Conservation (phyloP, 371 early-diverging fungal genomes). For the Rhizopus sp. region DNA sequence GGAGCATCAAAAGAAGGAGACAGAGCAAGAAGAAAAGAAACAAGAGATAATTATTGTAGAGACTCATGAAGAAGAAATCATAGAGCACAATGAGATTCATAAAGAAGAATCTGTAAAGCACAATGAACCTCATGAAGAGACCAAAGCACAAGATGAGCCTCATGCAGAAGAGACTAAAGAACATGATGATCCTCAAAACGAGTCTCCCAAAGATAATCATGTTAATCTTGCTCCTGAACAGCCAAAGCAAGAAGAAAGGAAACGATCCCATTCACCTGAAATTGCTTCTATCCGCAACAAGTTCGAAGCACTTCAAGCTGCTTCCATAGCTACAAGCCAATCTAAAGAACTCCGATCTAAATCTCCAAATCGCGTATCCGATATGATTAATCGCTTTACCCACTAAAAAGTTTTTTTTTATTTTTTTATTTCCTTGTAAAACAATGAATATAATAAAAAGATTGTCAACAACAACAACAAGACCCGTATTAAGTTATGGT, state of each 20-base stretch:
- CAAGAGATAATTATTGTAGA: neutral
- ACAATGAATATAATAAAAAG: constrained; percentile 6
- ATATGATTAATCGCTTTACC: constrained; percentile 43
- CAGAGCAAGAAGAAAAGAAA: constrained; percentile 5
- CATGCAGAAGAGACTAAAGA: constrained; percentile 1
- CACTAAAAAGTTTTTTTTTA: constrained; percentile 12
- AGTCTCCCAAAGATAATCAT: constrained; percentile 2
- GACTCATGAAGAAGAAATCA: neutral
- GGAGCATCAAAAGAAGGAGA: neutral
- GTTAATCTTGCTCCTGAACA: neutral
- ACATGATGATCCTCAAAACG: neutral
- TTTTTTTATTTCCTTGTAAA: constrained; percentile 1
- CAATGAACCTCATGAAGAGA: neutral
- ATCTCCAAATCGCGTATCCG: constrained; percentile 43
- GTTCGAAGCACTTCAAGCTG: constrained; percentile 28
- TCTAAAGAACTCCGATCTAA: constrained; percentile 34
- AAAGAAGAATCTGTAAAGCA: neutral
- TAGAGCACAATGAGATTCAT: neutral
- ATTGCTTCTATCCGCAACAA: constrained; percentile 36
- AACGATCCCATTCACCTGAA: constrained; percentile 25
- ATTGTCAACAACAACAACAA: constrained; percentile 5
- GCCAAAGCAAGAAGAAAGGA: constrained; percentile 1
- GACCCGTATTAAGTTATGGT: neutral
- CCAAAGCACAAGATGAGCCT: constrained; percentile 3
- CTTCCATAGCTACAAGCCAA: constrained; percentile 7